Percentiles rank a stretch among this genome's conserved stretches.
phyloP scores from a whole-genome alignment of 495 filamentous ascomycete species.

The Trichoderma reesei region DNA sequence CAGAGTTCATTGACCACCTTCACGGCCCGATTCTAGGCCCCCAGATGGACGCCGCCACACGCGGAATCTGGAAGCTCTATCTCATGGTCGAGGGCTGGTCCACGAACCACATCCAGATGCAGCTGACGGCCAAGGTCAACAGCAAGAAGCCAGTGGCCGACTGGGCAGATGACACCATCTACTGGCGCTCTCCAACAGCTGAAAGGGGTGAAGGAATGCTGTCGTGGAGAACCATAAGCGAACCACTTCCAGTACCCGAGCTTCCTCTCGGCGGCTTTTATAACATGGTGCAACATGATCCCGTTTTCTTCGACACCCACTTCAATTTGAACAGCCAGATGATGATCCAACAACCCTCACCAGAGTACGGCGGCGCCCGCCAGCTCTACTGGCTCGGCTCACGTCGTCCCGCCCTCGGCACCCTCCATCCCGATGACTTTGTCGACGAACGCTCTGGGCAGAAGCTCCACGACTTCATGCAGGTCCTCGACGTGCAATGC shows the following conservation, averaged over 20 bases:
- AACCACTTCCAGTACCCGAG: too few species aligned
- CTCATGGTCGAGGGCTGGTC: neutral
- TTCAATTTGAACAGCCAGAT: too few species aligned
- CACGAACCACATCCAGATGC: neutral
- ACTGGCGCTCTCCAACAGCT: neutral
- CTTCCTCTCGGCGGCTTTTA: too few species aligned
- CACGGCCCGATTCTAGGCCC: neutral
- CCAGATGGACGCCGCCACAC: neutral
- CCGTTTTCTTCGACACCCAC: too few species aligned
- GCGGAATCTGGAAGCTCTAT: neutral
- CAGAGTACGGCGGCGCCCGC: neutral
- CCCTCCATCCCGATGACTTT: neutral
- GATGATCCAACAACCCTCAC: too few species aligned
- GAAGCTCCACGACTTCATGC: neutral
- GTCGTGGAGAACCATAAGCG: neutral
- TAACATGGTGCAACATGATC: too few species aligned
- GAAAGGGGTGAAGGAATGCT: neutral
- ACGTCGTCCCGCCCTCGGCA: neutral
- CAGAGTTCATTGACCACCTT: neutral
- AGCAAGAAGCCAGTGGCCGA: neutral
- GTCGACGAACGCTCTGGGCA: neutral
- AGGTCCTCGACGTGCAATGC: neutral
- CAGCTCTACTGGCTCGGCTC: neutral
- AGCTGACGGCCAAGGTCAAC: neutral
- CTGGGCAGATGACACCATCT: neutral